These are phyloP conservation scores for Chrysanthemum seticuspe DNA, from an alignment of 129 eudicot species.

Conservation along the genomic window DNA sequence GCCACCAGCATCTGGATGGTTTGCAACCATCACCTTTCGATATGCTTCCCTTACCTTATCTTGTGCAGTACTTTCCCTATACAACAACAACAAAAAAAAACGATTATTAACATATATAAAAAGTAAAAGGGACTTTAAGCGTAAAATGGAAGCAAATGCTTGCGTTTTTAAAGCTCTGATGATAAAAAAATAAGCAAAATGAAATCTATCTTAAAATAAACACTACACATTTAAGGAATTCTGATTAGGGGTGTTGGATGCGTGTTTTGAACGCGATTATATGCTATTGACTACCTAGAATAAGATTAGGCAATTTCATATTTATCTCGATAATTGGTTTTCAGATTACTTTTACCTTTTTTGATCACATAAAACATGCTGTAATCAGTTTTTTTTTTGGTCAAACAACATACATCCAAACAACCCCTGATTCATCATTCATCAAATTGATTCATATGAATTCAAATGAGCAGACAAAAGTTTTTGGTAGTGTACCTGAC, in stretches of 20 bases:
- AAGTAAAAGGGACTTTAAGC: too few relatives aligned
- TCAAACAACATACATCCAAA: not conserved
- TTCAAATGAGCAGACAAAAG: not conserved
- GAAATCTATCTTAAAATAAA: not conserved
- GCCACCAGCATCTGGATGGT: slow-evolving; percentile 83
- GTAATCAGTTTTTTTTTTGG: not conserved
- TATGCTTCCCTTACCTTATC: slow-evolving; percentile 79
- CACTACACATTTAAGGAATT: too few relatives aligned
- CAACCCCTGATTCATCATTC: not conserved
- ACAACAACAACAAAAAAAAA: not conserved
- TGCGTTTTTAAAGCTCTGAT: too few relatives aligned
- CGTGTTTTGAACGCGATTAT: not conserved
- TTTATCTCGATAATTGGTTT: not conserved
- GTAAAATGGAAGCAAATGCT: too few relatives aligned
- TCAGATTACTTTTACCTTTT: not conserved
- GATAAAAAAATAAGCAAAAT: not conserved
- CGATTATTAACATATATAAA: too few relatives aligned
- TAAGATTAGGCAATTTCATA: not conserved
- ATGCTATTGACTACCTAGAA: too few relatives aligned
- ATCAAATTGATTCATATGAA: not conserved
- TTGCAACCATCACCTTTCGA: slow-evolving; percentile 77
- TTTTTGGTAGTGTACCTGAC: slow-evolving; percentile 49
- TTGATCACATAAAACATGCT: too few relatives aligned
- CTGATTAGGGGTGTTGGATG: not conserved
- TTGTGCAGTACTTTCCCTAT: slow-evolving; percentile 59